These are phyloP conservation scores for Xylariaceae sp. DNA, from an alignment of 2,329 filamentous ascomycete species.

Conservation along the genomic window DNA sequence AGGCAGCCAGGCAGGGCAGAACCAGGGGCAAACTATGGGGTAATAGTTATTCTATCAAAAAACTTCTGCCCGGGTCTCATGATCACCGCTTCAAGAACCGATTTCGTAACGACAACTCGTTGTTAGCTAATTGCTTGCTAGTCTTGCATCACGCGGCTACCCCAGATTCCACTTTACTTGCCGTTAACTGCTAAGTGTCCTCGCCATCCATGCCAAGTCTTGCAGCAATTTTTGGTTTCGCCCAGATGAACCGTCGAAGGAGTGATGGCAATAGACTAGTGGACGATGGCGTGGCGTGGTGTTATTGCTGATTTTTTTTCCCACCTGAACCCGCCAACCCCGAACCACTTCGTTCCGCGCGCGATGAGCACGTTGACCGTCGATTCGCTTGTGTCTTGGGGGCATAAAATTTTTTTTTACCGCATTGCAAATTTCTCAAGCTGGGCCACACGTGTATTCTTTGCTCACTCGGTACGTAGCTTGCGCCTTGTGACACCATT, in stretches of 20 bases:
- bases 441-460: too few species aligned
- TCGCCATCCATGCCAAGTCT: slow-evolving; percentile 18
- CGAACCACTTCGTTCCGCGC: slow-evolving; percentile 16
- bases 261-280: slow-evolving; percentile 11
- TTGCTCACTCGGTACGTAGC: slow-evolving; percentile 21
- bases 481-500: slow-evolving; percentile 30
- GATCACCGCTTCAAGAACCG: slow-evolving; percentile 32
- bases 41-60: slow-evolving; percentile 43
- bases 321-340: not conserved
- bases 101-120: slow-evolving; percentile 41
- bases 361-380: slow-evolving; percentile 15
- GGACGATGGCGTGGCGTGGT: too few species aligned
- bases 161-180: slow-evolving; percentile 41
- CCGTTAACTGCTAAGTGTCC: slow-evolving; percentile 41
- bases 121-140: slow-evolving; percentile 40
- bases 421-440: slow-evolving; percentile 30
- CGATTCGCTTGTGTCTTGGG: slow-evolving; percentile 26
- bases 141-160: slow-evolving; percentile 41
- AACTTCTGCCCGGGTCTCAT: slow-evolving; percentile 35
- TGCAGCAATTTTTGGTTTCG: slow-evolving; percentile 13
- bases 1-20: not conserved
- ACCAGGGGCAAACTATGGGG: slow-evolving; percentile 42
- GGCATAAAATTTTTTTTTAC: slow-evolving; percentile 30
- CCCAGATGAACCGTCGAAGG: too few species aligned
- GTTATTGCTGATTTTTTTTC: slow-evolving; percentile 27